Evolutionary conservation across 306 rosid genomes (phyloP).

Genomic region (Quercus wislizeni): DNA sequence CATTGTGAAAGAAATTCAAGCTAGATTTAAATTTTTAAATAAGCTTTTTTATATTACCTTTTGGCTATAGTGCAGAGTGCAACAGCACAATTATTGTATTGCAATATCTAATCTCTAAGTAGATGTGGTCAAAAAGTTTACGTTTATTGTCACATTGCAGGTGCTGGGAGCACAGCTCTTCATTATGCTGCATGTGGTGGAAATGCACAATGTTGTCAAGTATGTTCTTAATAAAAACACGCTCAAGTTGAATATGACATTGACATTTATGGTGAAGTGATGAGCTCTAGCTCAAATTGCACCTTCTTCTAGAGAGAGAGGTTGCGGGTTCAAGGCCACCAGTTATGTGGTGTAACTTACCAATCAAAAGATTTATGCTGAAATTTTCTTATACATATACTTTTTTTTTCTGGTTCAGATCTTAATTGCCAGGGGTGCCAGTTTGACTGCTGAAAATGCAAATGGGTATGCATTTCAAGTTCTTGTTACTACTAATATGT

Average conservation of each 20-base stretch:
- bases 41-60: background rate
- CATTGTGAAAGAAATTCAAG: conserved; percentile 1
- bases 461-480: conserved; percentile 61
- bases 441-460: conserved; percentile 68
- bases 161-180: conserved; percentile 94
- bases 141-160: conserved; percentile 39
- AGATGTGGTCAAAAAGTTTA: background rate
- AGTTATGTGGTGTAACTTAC: too few relatives aligned
- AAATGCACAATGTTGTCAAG: conserved; percentile 93
- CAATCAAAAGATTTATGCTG: conserved; percentile 13
- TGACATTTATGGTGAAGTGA: conserved; percentile 22
- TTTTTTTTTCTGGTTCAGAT: conserved; percentile 54
- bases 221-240: conserved; percentile 27
- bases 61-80: background rate
- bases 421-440: conserved; percentile 79
- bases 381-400: conserved; percentile 1
- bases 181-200: conserved; percentile 99
- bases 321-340: too few relatives aligned
- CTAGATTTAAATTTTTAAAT: background rate
- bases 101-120: background rate
- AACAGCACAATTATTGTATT: background rate
- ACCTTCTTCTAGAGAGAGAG: too few relatives aligned
- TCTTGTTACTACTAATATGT: conserved; percentile 20
- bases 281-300: too few relatives aligned
- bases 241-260: background rate